Evolutionary conservation across 345 rosid genomes (phyloP), one percentile per base, ranked within the genome.

Genomic region (Raphanus sativus): DNA sequence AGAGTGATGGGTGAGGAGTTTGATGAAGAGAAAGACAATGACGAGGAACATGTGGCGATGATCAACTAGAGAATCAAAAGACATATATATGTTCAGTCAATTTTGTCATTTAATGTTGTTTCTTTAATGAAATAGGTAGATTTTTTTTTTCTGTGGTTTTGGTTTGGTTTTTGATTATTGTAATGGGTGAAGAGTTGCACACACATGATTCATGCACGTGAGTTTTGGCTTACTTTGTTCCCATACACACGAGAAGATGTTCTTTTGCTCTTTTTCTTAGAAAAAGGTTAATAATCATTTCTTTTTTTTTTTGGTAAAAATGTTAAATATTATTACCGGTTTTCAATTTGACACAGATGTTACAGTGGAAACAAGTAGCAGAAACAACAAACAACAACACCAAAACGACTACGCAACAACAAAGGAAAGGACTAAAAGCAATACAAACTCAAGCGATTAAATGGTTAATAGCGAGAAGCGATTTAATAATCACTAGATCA

Each of bases 21-120:
- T 78, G 64, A 78, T 78, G 64, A 78, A 48, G 74, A 73, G 34
- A 60, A 48, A 78, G 69, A 78, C 12, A 60, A 26, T 72, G 81
- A 69, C 12, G 81, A 42, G 8, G 81, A 45, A 59, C 54, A 71
- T 71, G 77, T 50, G 24, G 60, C n/a, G 28, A 4, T 71, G 12
- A 6, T 62, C 10, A 79, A 36, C 29, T 79, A 74, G 40, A 33
- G 8, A 52, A 38, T 8, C 2, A 6, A 45, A 21, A 52, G 25
- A 25, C 1, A n/a, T 38, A 36, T 21, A 21, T 21, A 21, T 38
- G 45, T 38, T 12, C 6, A 17, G 28, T 26, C n/a, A 13, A 59
- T 60, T 59, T 59, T 8, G 54, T 21, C 67, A 61, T 32, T 32
- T 26, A 70, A 36, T 69, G 63, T 62, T 76, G 58, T 67, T 58